These are phyloP conservation scores for Zasmidium citrigriseum DNA, from an alignment of 2,329 filamentous ascomycete genomes.

Conservation along the genomic window DNA sequence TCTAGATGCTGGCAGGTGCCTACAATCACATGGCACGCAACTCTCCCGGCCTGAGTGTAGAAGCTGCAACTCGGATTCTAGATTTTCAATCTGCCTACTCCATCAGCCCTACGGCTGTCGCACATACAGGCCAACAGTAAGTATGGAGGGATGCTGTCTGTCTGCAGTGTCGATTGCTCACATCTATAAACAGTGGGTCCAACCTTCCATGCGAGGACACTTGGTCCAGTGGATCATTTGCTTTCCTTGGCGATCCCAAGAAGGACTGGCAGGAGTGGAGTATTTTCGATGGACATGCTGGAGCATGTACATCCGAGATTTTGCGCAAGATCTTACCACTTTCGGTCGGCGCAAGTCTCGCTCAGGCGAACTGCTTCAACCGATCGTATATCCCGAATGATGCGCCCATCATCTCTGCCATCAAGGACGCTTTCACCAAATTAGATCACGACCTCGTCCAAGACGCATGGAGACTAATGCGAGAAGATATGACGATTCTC, in stretches of 20 bases:
- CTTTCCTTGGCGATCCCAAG: constrained; percentile 21
- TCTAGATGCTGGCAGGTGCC: constrained; percentile 22
- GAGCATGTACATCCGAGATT: constrained; percentile 30
- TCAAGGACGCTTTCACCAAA: constrained; percentile 42
- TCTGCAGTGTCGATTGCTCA: no score
- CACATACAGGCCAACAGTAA: constrained; percentile 29
- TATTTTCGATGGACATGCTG: constrained; percentile 46
- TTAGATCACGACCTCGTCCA: constrained; percentile 42
- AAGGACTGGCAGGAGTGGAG: constrained; percentile 37
- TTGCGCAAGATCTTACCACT: constrained; percentile 27
- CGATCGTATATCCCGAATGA: constrained; percentile 27
- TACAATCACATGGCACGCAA: constrained; percentile 19
- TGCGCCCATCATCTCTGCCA: constrained; percentile 35
- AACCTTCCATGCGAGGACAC: constrained; percentile 36
- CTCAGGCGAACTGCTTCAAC: constrained; percentile 20
- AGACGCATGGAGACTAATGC: constrained; percentile 15
- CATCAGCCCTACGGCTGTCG: constrained; percentile 26
- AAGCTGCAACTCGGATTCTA: constrained; percentile 25
- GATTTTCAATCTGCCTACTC: constrained; percentile 23
- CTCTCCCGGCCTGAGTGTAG: constrained; percentile 23
- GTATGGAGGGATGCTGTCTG: no score
- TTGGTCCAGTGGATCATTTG: constrained; percentile 22
- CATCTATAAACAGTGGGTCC: no score
- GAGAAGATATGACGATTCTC: not conserved
- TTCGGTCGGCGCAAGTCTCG: constrained; percentile 25